Base-by-base conservation (phyloP, 257 asterid species). In the Sherardia arvensis region DNA sequence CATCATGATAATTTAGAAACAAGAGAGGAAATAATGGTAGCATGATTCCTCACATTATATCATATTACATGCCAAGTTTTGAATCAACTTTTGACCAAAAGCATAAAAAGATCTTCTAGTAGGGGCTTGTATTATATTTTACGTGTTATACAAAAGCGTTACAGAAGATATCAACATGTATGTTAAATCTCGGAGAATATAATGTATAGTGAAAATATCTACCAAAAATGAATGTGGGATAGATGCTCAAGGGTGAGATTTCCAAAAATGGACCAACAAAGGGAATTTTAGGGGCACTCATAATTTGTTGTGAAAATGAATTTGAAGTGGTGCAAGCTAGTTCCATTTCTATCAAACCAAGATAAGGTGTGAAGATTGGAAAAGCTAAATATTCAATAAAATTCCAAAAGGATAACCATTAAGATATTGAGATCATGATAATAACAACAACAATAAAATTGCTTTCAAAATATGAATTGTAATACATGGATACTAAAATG, bases 201-300 rank as follows among this genome's bases (percentile, higher is more conserved):
- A 6, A 20, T 8, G n/a, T 4, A 5, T 49, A 26, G 8, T 49
- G 26, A 18, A 49, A 49, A 49, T n/a, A 49, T 49, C 23, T 49
- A 49, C 8, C 56, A n/a, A 51, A 28, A 38, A 57, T 25, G 47
- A 49, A 49, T 25, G 56, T 48, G 65, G 65, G 62, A 54, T 22
- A 20, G 17, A 43, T 53, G 58, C 58, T 62, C 55, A 64, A 70
- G 56, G 26, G 61, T 65, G 65, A 59, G 53, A 68, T 60, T 51
- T 58, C 78, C 80, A 75, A 70, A 76, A 73, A 32, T 64, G 66
- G 84, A 66, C 78, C 65, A 77, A 65, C 83, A 75, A 69, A 51
- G 45, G 70, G 80, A 83, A 78, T 73, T 70, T 70, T 63, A 66
- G 53, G 53, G 59, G 80, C 75, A 73, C 71, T 77, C 69, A 28